Base-by-base conservation (phyloP, 2,329 filamentous ascomycete species). In the Apiospora marii region DNA sequence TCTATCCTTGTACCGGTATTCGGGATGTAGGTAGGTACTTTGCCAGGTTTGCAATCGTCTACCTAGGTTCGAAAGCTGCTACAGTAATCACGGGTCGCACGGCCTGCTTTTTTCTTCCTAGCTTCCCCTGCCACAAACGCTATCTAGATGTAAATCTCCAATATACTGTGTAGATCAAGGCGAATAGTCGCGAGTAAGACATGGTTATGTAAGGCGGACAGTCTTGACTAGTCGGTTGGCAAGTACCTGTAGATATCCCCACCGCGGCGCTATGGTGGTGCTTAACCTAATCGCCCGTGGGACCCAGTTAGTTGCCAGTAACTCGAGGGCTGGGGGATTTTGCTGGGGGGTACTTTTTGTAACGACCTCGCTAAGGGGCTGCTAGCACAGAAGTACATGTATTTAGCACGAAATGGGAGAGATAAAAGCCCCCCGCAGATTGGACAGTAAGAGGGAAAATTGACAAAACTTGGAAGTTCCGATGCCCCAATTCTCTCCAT, bases 261-360 rank as follows among this genome's bases (percentile, higher is more conserved):
- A 61, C 53, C 16, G 27, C 16, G 14, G 30, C 27, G 53, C 30
- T 19, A 22, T 10, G 19, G 19, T 61, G 53, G 53, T 61, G 53
- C 53, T 34, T 37, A 61, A 61, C 30, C 53, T 61, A 61, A 61
- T 61, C 53, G 53, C 53, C 53, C 53, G 16, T 58, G 34, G 51
- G 19, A 58, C 53, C 53, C 53, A 34, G 53, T 58, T 41, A 64
- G 34, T n/a, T 13, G 16, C 53, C 53, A 34, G 53, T 58, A 64
- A 64, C 58, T n/a, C 12, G 16, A 14, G 53, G 30, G 30, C 16
- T 4, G 27, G 49, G 24, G n/a, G n/a, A n/a, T n/a, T n/a, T n/a
- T n/a, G n/a, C n/a, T n/a, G n/a, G n/a, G n/a, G 49, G 51, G 27
- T 30, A 30, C 27, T 5, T 7, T 2, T 14, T 30, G 27, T 30